phyloP scores from a whole-genome alignment of 139 green algal genomes.

The Chlorella sp. region DNA sequence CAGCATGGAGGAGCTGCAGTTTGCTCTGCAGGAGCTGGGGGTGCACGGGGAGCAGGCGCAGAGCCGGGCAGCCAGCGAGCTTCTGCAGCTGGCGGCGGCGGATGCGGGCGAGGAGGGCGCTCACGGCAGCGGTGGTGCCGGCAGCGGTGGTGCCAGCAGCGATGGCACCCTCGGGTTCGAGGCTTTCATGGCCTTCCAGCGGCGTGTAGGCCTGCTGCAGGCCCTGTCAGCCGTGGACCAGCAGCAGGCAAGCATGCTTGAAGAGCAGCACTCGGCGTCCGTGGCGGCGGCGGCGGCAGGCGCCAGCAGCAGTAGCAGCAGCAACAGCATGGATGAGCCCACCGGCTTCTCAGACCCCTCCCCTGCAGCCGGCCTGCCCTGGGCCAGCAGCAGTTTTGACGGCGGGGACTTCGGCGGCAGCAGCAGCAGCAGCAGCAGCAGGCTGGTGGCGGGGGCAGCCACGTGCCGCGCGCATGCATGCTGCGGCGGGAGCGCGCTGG shows the following conservation, averaged over 20 bases:
- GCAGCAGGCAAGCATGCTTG: not conserved
- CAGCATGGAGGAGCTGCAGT: slow-evolving; percentile 54
- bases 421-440: not conserved
- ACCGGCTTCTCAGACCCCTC: not conserved
- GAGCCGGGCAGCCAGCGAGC: slow-evolving; percentile 8
- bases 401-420: not conserved
- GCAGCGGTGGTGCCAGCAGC: slow-evolving; percentile 32
- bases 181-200: slow-evolving; percentile 54
- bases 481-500: not conserved
- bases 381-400: slow-evolving; percentile 7
- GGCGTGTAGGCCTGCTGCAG: slow-evolving; percentile 32
- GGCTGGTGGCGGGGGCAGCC: not conserved
- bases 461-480: not conserved
- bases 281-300: slow-evolving; percentile 3
- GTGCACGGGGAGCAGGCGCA: slow-evolving; percentile 4
- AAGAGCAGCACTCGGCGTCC: not conserved
- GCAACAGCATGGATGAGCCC: not conserved
- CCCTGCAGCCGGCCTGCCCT: not conserved
- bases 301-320: not conserved
- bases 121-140: not conserved
- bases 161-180: slow-evolving; percentile 45
- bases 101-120: not conserved
- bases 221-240: slow-evolving; percentile 27
- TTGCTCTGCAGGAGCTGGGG: slow-evolving; percentile 60
- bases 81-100: slow-evolving; percentile 23